Conservation (phyloP, 2,329 filamentous ascomycete genomes). For the Taxawa tesnikishii region DNA sequence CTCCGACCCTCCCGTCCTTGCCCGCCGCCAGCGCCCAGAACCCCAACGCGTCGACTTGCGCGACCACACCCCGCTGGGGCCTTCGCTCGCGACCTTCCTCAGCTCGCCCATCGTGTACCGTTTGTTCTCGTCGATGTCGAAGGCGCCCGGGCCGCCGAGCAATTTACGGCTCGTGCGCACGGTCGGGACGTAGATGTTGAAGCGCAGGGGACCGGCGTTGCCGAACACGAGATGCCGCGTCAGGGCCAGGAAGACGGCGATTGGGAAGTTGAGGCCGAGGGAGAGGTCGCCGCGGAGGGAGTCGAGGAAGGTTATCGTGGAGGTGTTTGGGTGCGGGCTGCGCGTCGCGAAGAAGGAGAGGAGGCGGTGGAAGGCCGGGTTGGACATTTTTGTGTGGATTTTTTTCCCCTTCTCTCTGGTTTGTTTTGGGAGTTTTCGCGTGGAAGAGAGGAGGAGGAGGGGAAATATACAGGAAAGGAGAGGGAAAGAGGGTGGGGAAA, state of each 20-base stretch:
- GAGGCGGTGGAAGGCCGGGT: conserved; percentile 22
- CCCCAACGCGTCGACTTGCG: conserved; percentile 17
- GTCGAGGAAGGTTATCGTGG: conserved; percentile 22
- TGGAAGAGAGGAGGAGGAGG: too few species aligned
- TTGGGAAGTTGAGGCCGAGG: conserved; percentile 24
- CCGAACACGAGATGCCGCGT: conserved; percentile 19
- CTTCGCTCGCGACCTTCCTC: conserved; percentile 9
- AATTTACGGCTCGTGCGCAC: conserved; percentile 16
- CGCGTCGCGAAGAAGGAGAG: conserved; percentile 22
- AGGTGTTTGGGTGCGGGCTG: conserved; percentile 14
- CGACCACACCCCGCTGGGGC: conserved; percentile 9
- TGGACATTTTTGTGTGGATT: conserved; percentile 6
- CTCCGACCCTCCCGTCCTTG: conserved; percentile 16
- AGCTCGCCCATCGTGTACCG: conserved; percentile 18
- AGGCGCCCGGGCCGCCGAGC: conserved; percentile 13
- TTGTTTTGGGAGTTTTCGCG: too few species aligned
- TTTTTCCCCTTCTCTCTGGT: too few species aligned
- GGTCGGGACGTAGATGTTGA: conserved; percentile 21
- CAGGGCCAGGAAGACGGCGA: conserved; percentile 19
- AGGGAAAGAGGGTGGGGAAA: too few species aligned
- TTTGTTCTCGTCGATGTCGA: conserved; percentile 18
- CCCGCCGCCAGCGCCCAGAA: conserved; percentile 21
- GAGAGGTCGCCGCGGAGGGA: conserved; percentile 22
- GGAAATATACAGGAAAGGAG: too few species aligned
- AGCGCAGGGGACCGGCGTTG: conserved; percentile 19